Base-by-base conservation (phyloP, 371 early-diverging fungal genomes). In the Mortierella sp. region DNA sequence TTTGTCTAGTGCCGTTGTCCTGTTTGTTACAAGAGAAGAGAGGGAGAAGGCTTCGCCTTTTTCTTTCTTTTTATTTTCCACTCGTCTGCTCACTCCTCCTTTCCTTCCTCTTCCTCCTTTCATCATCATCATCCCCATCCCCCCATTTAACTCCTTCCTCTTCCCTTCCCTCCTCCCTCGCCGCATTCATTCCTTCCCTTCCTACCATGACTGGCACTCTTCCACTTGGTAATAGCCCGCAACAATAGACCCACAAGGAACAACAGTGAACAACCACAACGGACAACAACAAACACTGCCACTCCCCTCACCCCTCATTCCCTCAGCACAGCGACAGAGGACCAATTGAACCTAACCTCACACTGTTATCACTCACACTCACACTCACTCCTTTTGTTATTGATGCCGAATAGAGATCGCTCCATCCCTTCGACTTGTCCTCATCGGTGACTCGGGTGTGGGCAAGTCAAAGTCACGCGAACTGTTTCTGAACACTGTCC, bases 391-490 rank as follows among this genome's bases (percentile, higher is more conserved):
- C 29, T 14, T 55, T 51, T 32, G 24, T 43, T 16, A 44, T 63
- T 46, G 48, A 14, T 14, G 48, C 14, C 14, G 48, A 68, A 27
- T 76, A 85, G 86, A 85, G 70, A 82, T 85, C 79, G 82, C 86
- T 16, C 79, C 86, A 43, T 85, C 86, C 29, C 77, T 85, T 32
- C 82, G 86, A 21, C 79, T 79, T 32, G 68, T 87, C 43, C 84
- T 86, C 55, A 78, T 78, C 35, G 83, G 94, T 35, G 93, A 92
- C 80, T 91, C 93, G 51, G 96, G 96, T 71, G 87, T 94, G 10
- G 96, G 96, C 79, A 96, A 96, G 88, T 91, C 96, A 3, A 95
- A 95, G 44, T 95, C 95, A 76, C 91, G 94, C 6, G 91, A 95
- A 0, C 85, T 94, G 35, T 89, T 96, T 75, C 91, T 94, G 65